These are phyloP conservation scores for Fusarium ramigenum DNA, from an alignment of 2,329 filamentous ascomycete species.

Conservation along the genomic window DNA sequence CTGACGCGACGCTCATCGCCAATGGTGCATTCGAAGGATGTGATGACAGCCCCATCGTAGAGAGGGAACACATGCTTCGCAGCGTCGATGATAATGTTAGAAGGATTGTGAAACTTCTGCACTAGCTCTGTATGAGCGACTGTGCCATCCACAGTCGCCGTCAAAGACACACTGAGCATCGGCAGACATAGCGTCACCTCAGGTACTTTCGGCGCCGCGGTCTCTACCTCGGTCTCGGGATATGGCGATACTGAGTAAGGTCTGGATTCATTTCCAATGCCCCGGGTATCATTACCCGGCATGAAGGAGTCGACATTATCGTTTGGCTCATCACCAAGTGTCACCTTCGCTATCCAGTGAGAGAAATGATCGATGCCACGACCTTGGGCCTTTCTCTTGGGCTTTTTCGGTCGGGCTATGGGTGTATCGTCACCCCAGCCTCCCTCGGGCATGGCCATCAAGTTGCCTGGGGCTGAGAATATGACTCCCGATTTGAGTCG, in stretches of 20 bases:
- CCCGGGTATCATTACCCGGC: no score
- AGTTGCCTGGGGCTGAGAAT: background rate
- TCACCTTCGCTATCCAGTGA: background rate
- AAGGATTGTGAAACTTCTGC: background rate
- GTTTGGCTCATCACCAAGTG: background rate
- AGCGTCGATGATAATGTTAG: rapidly evolving
- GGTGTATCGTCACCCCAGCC: background rate
- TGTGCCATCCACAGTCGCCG: background rate
- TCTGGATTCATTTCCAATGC: background rate
- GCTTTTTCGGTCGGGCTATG: rapidly evolving
- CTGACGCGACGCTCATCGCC: background rate
- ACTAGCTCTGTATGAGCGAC: background rate
- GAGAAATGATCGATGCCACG: rapidly evolving
- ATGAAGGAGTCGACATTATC: background rate
- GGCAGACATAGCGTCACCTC: background rate
- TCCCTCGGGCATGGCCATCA: background rate
- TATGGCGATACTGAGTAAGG: rapidly evolving
- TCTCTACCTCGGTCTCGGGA: rapidly evolving
- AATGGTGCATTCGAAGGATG: background rate
- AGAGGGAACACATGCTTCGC: background rate
- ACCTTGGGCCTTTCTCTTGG: background rate
- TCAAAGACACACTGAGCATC: background rate
- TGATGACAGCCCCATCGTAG: rapidly evolving
- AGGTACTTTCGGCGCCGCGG: rapidly evolving
- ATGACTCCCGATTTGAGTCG: background rate